Conservation (phyloP, 202 grass and related monocot genomes). For the Carex arenaria region DNA sequence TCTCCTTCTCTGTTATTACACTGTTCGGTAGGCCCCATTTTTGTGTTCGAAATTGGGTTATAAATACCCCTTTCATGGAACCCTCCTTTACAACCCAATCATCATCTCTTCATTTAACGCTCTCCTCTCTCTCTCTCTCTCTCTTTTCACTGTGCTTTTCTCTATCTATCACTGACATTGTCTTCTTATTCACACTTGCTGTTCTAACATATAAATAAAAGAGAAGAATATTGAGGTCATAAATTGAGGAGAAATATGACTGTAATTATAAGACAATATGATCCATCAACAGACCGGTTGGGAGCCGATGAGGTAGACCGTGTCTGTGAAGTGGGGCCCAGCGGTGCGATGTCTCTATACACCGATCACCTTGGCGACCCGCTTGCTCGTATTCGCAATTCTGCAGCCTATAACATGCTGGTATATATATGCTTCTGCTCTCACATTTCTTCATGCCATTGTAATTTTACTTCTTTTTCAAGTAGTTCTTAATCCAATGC, state of each 20-base stretch:
- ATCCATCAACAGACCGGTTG: constrained; percentile 40
- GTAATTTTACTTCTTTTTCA: not conserved
- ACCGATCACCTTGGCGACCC: constrained; percentile 87
- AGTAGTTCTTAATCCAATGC: not conserved
- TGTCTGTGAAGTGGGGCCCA: constrained; percentile 61
- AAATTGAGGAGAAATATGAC: not conserved
- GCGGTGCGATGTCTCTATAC: constrained; percentile 57
- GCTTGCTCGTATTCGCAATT: constrained; percentile 59
- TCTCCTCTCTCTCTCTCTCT: not conserved
- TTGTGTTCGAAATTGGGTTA: not conserved
- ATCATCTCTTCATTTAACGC: constrained; percentile 13
- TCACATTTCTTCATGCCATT: not conserved
- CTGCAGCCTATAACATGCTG: constrained; percentile 63
- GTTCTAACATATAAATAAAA: not conserved
- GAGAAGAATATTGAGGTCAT: not conserved
- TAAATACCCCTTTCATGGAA: not conserved
- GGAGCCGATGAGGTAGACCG: constrained; percentile 55
- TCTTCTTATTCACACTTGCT: not conserved
- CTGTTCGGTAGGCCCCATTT: not conserved
- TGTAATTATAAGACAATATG: constrained; percentile 43
- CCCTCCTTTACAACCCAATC: constrained; percentile 12
- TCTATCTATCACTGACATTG: not conserved
- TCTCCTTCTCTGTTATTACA: constrained; percentile 14
- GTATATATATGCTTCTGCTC: constrained; percentile 19
- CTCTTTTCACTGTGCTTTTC: not conserved